Conservation (phyloP, 768 basidiomycete genomes). For the Tylopilus vinaceipallidus region DNA sequence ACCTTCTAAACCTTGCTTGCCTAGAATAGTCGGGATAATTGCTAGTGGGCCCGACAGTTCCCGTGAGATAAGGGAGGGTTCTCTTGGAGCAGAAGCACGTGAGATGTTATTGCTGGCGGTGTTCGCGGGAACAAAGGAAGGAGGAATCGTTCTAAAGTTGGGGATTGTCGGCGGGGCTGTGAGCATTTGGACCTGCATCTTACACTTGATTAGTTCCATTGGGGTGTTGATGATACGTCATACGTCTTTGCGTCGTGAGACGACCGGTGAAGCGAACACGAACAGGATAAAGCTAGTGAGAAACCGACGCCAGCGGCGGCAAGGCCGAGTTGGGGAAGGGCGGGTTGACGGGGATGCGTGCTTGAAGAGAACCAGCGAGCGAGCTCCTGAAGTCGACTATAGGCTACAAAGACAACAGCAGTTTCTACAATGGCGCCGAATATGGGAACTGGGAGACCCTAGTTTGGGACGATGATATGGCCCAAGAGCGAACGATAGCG, state of each 20-base stretch:
- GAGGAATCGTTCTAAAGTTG: constrained; percentile 12
- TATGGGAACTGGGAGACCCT: constrained; percentile 86
- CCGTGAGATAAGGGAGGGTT: constrained; percentile 9
- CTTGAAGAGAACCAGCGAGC: constrained; percentile 40
- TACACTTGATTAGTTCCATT: constrained; percentile 92
- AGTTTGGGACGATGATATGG: constrained; percentile 2
- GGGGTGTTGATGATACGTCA: constrained; percentile 59
- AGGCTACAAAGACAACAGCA: constrained; percentile 78
- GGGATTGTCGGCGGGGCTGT: constrained; percentile 14
- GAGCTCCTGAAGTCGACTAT: constrained; percentile 64
- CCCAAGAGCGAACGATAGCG: neutral
- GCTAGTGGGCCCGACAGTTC: constrained; percentile 50
- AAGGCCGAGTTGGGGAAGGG: constrained; percentile 64
- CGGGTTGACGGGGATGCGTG: constrained; percentile 36
- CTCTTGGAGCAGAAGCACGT: constrained; percentile 6
- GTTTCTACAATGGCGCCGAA: constrained; percentile 89
- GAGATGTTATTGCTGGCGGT: neutral
- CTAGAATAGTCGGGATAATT: constrained; percentile 46
- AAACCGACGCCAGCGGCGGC: constrained; percentile 81
- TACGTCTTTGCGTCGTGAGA: neutral
- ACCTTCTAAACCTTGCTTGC: constrained; percentile 55
- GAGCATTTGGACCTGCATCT: constrained; percentile 92
- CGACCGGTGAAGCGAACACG: constrained; percentile 29
- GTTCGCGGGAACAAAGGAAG: constrained; percentile 14
- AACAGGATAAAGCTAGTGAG: constrained; percentile 81